A percentile compares a stretch with the other conserved stretches of the same genome.
Conservation (phyloP, 1,139 yeast species). For the Magnusiomyces tetraspermus region DNA sequence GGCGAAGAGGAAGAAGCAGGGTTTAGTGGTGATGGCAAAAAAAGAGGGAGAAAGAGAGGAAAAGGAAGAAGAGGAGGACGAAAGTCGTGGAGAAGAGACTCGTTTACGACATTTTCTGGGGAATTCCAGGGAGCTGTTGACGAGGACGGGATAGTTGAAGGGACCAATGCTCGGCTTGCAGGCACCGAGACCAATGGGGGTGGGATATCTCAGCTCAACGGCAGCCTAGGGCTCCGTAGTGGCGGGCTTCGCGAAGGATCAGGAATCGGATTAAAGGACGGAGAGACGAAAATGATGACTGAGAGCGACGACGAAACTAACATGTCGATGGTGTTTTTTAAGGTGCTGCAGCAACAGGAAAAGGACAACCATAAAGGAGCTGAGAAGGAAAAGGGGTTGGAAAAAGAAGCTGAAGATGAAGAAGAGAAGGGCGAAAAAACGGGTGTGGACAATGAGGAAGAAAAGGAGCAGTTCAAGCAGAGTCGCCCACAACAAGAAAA, state of each 20-base stretch:
- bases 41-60: too few species aligned
- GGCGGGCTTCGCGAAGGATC: background rate
- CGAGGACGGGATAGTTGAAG: background rate
- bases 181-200: too few species aligned
- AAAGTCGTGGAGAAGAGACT: background rate
- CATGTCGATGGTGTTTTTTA: conserved; percentile 6
- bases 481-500: too few species aligned
- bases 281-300: background rate
- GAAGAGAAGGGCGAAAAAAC: too few species aligned
- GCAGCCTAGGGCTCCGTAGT: background rate
- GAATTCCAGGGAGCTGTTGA: background rate
- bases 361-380: background rate
- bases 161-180: background rate
- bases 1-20: too few species aligned
- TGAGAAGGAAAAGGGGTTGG: background rate
- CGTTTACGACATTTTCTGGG: conserved; percentile 1
- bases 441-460: too few species aligned
- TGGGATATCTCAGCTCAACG: too few species aligned
- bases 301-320: conserved; percentile 3
- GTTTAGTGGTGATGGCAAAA: too few species aligned
- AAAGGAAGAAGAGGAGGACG: background rate
- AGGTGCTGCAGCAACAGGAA: background rate
- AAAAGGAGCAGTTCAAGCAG: too few species aligned
- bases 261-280: background rate
- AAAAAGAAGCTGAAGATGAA: background rate